Evolutionary conservation across 306 rosid species (phyloP), one percentile per base, ranked within the genome.

Genomic region (Cercis canadensis): DNA sequence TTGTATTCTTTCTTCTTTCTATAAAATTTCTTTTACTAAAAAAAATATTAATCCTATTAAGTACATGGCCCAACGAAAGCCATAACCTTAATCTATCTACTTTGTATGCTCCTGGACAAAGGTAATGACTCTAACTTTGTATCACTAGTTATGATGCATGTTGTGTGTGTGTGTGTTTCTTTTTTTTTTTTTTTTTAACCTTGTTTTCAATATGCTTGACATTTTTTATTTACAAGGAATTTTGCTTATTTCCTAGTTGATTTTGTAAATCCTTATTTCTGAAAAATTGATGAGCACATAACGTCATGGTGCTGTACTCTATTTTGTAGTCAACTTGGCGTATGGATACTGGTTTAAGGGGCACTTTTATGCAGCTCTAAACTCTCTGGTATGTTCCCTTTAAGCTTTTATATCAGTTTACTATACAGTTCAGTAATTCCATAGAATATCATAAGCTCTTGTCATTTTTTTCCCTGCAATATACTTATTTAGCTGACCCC

Each of bases 341-440:
- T 90, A 88, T 84, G 98, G 92, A 72, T 84, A 72, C 76, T 93
- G 90, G 98, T 75, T 90, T 29, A 79, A 87, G 78, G 94, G 87
- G 72, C 76, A 73, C 50, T 83, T 72, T 73, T 90, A 88, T 78
- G 85, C 88, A 41, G 92, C 98, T 59, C 39, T 93, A 69, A 87
- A 92, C 76, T 79, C 84, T 71, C 78, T 90, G 96, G 97, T 90
- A 86, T 33, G 84, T 54, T 57, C 46, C 43, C 56, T 55, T 7
- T 57, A 50, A 54, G 46, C 63, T 56, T 72, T 67, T 65, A 74
- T 68, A 50, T 71, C 41, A 5, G 79, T 54, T 74, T 76, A 39
- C 57, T 59, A 41, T 65, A 17, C 41, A 34, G 31, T 46, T 40
- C 15, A 15, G 11, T 41, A 2, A 24, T 29, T 72, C 37, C 47